Base-by-base conservation (phyloP, 23 red algal genomes). In the Gracilaria gracilis region DNA sequence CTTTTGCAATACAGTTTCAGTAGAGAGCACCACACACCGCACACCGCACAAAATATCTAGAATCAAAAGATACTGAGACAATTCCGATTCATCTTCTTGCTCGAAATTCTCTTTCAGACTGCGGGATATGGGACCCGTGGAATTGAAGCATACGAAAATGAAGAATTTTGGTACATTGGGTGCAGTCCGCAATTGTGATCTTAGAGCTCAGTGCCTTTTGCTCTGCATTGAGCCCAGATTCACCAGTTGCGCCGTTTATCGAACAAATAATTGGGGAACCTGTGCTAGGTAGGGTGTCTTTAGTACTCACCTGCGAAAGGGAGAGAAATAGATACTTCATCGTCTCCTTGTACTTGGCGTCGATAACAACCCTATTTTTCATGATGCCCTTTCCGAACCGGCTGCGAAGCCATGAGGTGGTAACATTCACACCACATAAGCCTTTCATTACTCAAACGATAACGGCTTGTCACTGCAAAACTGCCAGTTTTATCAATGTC, bases 391-490 rank as follows among this genome's bases (percentile, higher is more conserved):
- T 25, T 50, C 46, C 72, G 40, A 77, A 20, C 31, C 72, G 38
- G 23, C 72, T 77, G 8, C 72, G 42, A 77, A 77, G 38, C 42
- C 72, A 77, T 34, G 72, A 20, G 34, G 27, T 48, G 3, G 40
- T 32, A 25, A 77, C 24, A 49, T 46, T 28, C 34, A 42, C 20
- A 9, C 40, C 11, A 35, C 3, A 49, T 25, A 20, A 2, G 27
- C 20, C 39, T 77, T 77, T 1, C n/a, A 51, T 19, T 23, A 33
- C 46, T 5, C 72, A 20, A 3, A 77, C 40, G 38, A 77, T 28
- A 31, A 77, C 72, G 38, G 40, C 72, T 51, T 77, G 40, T 42
- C 72, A 77, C 3, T 31, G 72, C 36, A 77, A 46, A 48, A 77
- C n/a, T 31, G 23, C 42, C 9, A 17, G 38, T 29, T 37, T 51